A percentile compares a stretch with the other conserved stretches of the same genome.
Conservation (phyloP, 768 basidiomycete species). For the Russula sp. region DNA sequence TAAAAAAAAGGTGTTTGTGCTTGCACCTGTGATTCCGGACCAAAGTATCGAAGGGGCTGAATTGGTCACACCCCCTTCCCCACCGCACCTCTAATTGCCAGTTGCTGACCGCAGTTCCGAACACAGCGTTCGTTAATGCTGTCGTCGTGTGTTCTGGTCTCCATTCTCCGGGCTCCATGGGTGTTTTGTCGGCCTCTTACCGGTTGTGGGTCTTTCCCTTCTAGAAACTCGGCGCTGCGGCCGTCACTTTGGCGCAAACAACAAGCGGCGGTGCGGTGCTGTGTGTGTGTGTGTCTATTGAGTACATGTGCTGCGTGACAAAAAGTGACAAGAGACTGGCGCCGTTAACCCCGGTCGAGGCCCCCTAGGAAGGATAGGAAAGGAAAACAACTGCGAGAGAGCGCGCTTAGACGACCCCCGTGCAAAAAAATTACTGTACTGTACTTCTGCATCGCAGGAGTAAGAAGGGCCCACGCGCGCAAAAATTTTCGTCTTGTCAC, state of each 20-base stretch:
- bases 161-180: conserved; percentile 8
- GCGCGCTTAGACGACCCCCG: not conserved
- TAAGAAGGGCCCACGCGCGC: not conserved
- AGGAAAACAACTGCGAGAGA: not conserved
- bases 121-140: conserved; percentile 3
- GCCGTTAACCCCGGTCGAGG: not conserved
- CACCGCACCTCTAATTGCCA: not conserved
- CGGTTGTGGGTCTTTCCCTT: not conserved
- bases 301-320: not conserved
- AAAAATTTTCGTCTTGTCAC: not conserved
- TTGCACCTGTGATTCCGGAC: not conserved
- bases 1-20: not conserved
- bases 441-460: conserved; percentile 1
- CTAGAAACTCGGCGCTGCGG: not conserved
- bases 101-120: not conserved
- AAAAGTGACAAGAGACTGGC: not conserved
- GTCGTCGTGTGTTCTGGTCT: not conserved
- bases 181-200: not conserved
- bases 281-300: too few relatives aligned
- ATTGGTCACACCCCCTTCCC: not conserved
- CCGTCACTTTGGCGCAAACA: not conserved
- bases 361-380: not conserved
- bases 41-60: not conserved
- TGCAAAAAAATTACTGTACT: too few relatives aligned
- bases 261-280: not conserved